These are phyloP conservation scores for Penicillium fuscoglaucum DNA, from an alignment of 2,329 filamentous ascomycete species.

Conservation along the genomic window DNA sequence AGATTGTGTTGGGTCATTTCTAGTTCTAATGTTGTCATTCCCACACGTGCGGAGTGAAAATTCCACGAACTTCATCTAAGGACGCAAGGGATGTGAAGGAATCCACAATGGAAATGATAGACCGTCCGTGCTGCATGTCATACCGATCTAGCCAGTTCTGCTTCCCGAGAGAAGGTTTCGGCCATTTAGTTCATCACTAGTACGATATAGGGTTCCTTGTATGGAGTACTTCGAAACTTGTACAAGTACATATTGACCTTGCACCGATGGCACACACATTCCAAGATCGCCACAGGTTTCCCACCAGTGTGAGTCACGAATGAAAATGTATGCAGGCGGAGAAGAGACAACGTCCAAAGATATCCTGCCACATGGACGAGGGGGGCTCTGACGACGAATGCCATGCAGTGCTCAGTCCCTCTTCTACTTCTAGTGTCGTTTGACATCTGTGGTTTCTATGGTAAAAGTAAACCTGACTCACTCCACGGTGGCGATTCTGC, in stretches of 20 bases:
- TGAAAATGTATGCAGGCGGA: conserved; percentile 4
- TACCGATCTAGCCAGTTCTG: conserved; percentile 17
- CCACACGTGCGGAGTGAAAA: conserved; percentile 16
- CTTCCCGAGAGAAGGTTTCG: not conserved
- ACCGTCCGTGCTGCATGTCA: conserved; percentile 27
- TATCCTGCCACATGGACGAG: conserved; percentile 21
- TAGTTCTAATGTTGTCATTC: not conserved
- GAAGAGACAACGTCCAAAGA: conserved; percentile 18
- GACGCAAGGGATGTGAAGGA: conserved; percentile 23
- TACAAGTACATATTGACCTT: not conserved
- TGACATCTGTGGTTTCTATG: conserved; percentile 3
- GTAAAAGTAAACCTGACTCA: conserved; percentile 1
- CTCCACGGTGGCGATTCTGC: conserved; percentile 14
- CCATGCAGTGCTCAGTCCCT: conserved; percentile 15
- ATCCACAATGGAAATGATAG: conserved; percentile 16
- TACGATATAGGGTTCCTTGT: not conserved
- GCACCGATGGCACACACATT: not conserved
- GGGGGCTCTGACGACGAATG: conserved; percentile 2
- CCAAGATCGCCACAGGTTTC: not conserved
- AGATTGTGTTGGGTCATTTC: not conserved
- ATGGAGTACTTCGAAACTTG: not conserved
- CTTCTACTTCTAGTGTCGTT: conserved; percentile 10
- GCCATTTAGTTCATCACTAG: not conserved
- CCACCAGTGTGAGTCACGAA: conserved; percentile 5
- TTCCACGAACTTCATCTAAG: not conserved